Evolutionary conservation across 2,329 filamentous ascomycete genomes (phyloP).

Genomic region (Fusarium dlaminii): DNA sequence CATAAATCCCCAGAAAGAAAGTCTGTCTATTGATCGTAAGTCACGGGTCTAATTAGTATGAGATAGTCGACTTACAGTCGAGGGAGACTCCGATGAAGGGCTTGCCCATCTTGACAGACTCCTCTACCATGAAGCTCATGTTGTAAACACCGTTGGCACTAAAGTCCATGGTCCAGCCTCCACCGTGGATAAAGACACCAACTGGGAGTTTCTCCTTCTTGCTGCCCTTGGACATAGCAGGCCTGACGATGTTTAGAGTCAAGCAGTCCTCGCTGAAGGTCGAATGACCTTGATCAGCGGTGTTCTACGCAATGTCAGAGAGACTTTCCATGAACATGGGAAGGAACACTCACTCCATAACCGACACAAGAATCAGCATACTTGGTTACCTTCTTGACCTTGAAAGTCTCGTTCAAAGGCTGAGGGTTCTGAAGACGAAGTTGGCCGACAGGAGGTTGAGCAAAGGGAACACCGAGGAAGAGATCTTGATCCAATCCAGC

Average conservation of each 20-base stretch:
- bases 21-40: conserved; percentile 20
- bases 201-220: conserved; percentile 36
- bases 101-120: conserved; percentile 40
- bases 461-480: conserved; percentile 38
- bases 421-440: conserved; percentile 32
- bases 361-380: conserved; percentile 41
- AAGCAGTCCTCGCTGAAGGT: conserved; percentile 36
- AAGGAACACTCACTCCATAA: conserved; percentile 22
- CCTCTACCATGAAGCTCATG: conserved; percentile 65
- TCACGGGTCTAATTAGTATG: fast-evolving
- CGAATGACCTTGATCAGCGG: conserved; percentile 17
- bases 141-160: conserved; percentile 64
- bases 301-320: conserved; percentile 15
- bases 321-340: fast-evolving
- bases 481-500: conserved; percentile 32
- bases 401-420: conserved; percentile 23
- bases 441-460: conserved; percentile 28
- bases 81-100: conserved; percentile 35
- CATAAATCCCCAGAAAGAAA: conserved; percentile 57
- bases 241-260: conserved; percentile 34
- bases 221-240: not conserved
- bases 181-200: conserved; percentile 47
- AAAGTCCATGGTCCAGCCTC: conserved; percentile 54
- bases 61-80: conserved; percentile 1
- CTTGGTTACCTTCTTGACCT: conserved; percentile 26